Evolutionary conservation across 164 flowering plant species (phyloP).

Genomic region (Stephania cephalantha): DNA sequence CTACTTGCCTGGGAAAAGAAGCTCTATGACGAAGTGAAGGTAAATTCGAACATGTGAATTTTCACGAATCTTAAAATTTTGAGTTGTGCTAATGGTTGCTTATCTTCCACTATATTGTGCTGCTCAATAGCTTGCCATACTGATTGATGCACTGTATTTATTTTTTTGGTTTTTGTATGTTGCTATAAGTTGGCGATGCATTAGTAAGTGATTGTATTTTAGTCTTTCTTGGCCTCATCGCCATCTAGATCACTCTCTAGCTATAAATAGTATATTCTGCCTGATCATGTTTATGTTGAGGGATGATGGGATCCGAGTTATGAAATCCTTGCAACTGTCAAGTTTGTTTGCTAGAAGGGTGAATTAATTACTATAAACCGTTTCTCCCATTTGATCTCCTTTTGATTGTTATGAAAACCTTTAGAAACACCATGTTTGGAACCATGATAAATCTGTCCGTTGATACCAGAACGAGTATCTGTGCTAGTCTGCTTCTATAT

Average conservation of each 20-base stretch:
- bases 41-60: conserved; percentile 14
- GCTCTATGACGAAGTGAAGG: conserved; percentile 96
- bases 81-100: neutral
- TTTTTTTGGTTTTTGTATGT: neutral
- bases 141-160: neutral
- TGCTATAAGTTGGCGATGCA: neutral
- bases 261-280: neutral
- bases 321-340: neutral
- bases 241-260: neutral
- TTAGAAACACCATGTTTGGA: neutral
- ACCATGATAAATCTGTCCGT: neutral
- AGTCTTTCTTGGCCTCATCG: neutral
- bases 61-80: neutral
- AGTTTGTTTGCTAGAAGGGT: neutral
- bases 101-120: neutral
- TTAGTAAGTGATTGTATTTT: neutral
- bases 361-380: neutral
- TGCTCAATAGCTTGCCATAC: neutral
- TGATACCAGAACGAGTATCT: neutral
- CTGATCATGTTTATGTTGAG: neutral
- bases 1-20: conserved; percentile 98
- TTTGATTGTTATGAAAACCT: neutral
- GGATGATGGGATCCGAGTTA: neutral
- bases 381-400: neutral
- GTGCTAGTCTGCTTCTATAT: neutral